phyloP scores from a whole-genome alignment of 306 rosid species.

The Styphnolobium japonicum region DNA sequence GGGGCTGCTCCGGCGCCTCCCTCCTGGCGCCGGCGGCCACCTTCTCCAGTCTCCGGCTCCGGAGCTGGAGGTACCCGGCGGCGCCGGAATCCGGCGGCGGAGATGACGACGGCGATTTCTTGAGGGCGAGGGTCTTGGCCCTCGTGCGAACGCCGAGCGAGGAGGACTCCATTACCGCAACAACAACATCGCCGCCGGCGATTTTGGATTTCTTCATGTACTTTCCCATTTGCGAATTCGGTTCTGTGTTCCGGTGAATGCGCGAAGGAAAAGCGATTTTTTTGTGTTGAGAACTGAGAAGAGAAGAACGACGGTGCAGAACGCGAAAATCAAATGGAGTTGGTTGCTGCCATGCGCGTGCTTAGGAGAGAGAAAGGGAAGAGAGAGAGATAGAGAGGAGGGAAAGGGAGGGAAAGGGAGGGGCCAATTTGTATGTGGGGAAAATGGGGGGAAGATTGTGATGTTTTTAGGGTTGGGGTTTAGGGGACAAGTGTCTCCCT shows the following conservation, averaged over 20 bases:
- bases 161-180: no score
- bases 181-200: no score
- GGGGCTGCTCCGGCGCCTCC: constrained; percentile 13
- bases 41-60: constrained; percentile 84
- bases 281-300: no score
- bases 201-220: constrained; percentile 75
- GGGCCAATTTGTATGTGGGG: background rate
- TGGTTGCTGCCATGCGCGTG: background rate
- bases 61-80: constrained; percentile 71
- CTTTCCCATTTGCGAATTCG: constrained; percentile 53
- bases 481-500: constrained; percentile 27
- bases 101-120: constrained; percentile 15
- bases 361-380: background rate
- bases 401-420: background rate
- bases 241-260: no score
- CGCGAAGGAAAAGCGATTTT: no score
- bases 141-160: constrained; percentile 72
- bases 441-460: background rate
- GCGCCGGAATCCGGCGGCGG: constrained; percentile 21
- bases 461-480: constrained; percentile 42
- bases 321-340: background rate
- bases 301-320: no score
- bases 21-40: constrained; percentile 14
- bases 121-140: constrained; percentile 68
- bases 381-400: background rate